Evolutionary conservation across 106 monocot genomes (phyloP), one percentile per base, ranked within the genome.

Genomic region (Acanthochlamys bracteata): DNA sequence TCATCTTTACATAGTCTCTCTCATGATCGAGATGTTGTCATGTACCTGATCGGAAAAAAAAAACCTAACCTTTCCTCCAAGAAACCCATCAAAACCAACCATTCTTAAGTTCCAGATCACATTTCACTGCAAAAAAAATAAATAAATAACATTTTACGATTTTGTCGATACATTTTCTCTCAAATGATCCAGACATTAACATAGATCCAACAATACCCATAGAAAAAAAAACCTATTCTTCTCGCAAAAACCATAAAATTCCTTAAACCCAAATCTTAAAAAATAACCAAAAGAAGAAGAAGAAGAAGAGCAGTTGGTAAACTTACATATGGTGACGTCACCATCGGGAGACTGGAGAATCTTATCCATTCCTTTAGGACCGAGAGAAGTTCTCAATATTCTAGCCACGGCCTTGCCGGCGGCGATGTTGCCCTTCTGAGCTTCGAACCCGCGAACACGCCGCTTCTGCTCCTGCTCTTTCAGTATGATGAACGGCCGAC

Each of bases 261-360:
- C n/a, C n/a, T n/a, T n/a, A n/a, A n/a, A n/a, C 0, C 10, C 10
- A n/a, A 49, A 13, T 24, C 46, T 6, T 2, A 0, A 24, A 17
- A 24, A 10, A 42, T 19, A 43, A 27, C 2, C 6, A 51, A 10
- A 61, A 24, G 26, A 21, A 8, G 25, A 53, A 4, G 23, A 26
- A 43, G 17, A 55, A 41, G 20, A 26, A 60, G 43, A 16, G 22
- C 46, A 3, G 39, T 15, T 20, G 25, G 15, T 42, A 11, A 13
- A 0, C 75, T 54, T 68, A 95, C 95, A 87, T 75, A 95, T 90
- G 74, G 66, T 73, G 73, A 95, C 90, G 24, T 95, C 90, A n/a
- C 90, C 95, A n/a, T 95, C 95, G 58, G 95, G 95, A 80, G 79
- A 79, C 84, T 95, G 95, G 46, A 95, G 90, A 86, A 95, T 95